phyloP scores from a whole-genome alignment of 345 rosid species.

The Citrus mangshanensis region DNA sequence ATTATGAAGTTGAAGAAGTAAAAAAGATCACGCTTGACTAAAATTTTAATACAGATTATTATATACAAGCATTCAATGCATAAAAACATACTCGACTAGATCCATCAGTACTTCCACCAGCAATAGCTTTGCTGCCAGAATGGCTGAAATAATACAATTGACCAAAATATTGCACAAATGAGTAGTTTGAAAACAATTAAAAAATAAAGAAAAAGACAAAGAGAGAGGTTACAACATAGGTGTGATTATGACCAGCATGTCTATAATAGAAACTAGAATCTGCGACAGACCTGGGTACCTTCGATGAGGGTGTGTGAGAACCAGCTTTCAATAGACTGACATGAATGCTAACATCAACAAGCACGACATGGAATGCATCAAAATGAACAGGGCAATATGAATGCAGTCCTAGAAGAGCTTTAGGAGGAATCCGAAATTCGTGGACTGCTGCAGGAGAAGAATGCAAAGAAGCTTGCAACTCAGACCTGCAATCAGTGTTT shows the following conservation, averaged over 20 bases:
- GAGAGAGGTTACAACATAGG: not conserved
- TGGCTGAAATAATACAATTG: conserved; percentile 42
- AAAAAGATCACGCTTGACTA: not conserved
- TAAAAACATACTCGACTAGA: conserved; percentile 52
- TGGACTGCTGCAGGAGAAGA: conserved; percentile 66
- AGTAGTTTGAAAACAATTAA: not conserved
- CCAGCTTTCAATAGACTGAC: conserved; percentile 61
- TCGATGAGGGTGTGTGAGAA: conserved; percentile 34
- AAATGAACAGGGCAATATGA: conserved; percentile 92
- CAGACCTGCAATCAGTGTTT: conserved; percentile 32
- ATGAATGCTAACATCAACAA: conserved; percentile 79
- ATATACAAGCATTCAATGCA: not conserved
- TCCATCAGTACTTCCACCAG: conserved; percentile 39
- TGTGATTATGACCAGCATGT: conserved; percentile 6
- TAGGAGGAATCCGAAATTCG: conserved; percentile 87
- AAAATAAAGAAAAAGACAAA: not conserved
- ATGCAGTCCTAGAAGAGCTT: conserved; percentile 90
- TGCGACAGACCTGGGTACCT: conserved; percentile 63
- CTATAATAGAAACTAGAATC: conserved; percentile 8
- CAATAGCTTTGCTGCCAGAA: conserved; percentile 28
- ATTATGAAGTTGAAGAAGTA: conserved; percentile 1
- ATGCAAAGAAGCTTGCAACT: conserved; percentile 50
- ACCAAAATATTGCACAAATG: conserved; percentile 1
- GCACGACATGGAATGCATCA: conserved; percentile 80
- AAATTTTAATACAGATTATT: not conserved